Percentiles rank a stretch among this genome's conserved stretches.
phyloP scores from a whole-genome alignment of 192 early-diverging fungal species.

The Rhizoclosmatium globosum region DNA sequence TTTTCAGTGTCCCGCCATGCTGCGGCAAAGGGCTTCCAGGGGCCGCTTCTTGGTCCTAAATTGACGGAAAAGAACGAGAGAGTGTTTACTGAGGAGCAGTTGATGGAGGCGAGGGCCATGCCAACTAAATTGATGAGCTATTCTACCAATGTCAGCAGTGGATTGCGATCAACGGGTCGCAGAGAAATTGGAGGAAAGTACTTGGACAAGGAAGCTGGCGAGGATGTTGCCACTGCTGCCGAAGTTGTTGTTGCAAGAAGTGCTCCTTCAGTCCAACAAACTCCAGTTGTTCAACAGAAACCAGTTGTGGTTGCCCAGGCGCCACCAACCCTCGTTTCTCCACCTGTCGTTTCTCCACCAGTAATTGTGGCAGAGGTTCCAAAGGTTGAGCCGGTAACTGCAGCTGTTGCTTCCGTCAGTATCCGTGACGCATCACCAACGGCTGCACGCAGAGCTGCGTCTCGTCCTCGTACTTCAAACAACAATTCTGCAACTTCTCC shows the following conservation, averaged over 20 bases:
- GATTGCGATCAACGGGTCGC: conserved; percentile 25
- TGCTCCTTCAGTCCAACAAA: not conserved
- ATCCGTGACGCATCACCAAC: not conserved
- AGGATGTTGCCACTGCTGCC: not conserved
- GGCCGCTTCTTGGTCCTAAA: conserved; percentile 66
- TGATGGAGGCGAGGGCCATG: conserved; percentile 52
- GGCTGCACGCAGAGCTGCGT: not conserved
- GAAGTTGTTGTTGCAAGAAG: not conserved
- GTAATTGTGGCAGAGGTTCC: not conserved
- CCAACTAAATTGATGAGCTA: conserved; percentile 37
- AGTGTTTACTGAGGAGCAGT: conserved; percentile 64
- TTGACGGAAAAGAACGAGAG: conserved; percentile 63
- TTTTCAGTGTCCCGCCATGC: conserved; percentile 75
- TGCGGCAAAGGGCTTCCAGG: conserved; percentile 58
- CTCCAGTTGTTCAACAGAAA: not conserved
- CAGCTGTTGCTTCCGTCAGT: not conserved
- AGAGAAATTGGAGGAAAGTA: conserved; percentile 45
- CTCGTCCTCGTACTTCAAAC: not conserved
- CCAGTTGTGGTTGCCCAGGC: not conserved
- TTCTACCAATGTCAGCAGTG: conserved; percentile 16
- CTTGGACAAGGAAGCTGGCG: conserved; percentile 15
- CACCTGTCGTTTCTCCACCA: not conserved
- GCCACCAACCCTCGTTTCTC: not conserved
- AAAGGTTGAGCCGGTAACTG: not conserved
- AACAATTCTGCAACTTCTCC: not conserved